Percentiles rank a stretch among this genome's conserved stretches.
These are phyloP conservation scores for Pisolithus thermaeus DNA, from an alignment of 1,284 basidiomycete genomes.

Conservation along the genomic window DNA sequence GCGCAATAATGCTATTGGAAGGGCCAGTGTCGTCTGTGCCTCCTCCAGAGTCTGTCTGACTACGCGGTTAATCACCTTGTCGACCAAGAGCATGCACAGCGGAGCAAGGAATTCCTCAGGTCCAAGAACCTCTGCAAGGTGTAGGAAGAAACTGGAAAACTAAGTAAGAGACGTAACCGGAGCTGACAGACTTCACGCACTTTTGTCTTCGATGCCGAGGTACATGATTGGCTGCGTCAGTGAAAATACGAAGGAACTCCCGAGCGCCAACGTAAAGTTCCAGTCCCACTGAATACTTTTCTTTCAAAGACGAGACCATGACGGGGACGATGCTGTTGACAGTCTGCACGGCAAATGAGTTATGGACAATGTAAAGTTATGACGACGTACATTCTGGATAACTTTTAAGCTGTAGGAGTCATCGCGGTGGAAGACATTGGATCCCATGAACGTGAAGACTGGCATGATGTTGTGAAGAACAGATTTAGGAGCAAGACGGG, in stretches of 20 bases:
- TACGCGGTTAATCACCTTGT: slow-evolving; percentile 69
- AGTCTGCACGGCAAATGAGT: slow-evolving; percentile 48
- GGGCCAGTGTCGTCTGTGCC: slow-evolving; percentile 50
- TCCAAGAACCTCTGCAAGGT: slow-evolving; percentile 85
- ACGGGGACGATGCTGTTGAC: slow-evolving; percentile 92
- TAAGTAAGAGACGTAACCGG: slow-evolving; percentile 7
- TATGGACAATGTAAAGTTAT: not conserved
- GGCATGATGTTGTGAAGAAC: slow-evolving; percentile 97
- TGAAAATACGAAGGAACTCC: slow-evolving; percentile 82
- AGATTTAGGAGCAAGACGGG: slow-evolving; percentile 82
- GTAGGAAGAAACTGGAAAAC: slow-evolving; percentile 74
- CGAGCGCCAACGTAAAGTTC: slow-evolving; percentile 62
- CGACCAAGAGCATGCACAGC: slow-evolving; percentile 81
- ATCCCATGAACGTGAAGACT: slow-evolving; percentile 98
- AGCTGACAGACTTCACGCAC: slow-evolving; percentile 36
- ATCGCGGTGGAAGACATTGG: slow-evolving; percentile 93
- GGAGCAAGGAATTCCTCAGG: slow-evolving; percentile 79
- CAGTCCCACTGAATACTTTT: slow-evolving; percentile 45
- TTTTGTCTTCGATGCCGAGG: slow-evolving; percentile 82
- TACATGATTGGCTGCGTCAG: slow-evolving; percentile 82
- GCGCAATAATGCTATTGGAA: slow-evolving; percentile 64
- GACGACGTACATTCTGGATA: slow-evolving; percentile 73
- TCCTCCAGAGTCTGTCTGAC: slow-evolving; percentile 63
- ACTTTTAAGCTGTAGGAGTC: slow-evolving; percentile 95
- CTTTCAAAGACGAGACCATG: slow-evolving; percentile 73